phyloP scores from a whole-genome alignment of 1,284 basidiomycete species.

The Ustilago tritici region DNA sequence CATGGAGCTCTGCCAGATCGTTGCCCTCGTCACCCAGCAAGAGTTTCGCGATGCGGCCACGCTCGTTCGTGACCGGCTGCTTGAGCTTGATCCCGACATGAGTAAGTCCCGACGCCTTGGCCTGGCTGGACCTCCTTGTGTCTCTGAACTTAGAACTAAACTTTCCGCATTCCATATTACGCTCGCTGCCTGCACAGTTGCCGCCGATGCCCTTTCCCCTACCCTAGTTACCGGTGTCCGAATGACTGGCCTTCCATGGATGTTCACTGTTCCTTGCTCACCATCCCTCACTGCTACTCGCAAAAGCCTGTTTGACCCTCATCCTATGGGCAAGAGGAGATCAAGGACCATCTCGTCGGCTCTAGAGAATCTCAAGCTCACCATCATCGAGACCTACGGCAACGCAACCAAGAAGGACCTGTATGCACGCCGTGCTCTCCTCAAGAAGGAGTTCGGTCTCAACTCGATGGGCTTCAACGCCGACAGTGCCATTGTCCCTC shows the following conservation, averaged over 20 bases:
- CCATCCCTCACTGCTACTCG: constrained; percentile 42
- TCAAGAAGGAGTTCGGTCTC: constrained; percentile 37
- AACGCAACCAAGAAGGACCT: constrained; percentile 38
- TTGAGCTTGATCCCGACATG: constrained; percentile 51
- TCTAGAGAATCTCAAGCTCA: constrained; percentile 42
- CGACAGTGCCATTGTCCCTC: constrained; percentile 38
- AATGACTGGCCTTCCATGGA: constrained; percentile 51
- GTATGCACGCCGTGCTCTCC: constrained; percentile 24
- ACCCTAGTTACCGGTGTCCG: constrained; percentile 55
- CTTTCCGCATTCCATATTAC: neutral
- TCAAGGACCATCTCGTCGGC: constrained; percentile 18
- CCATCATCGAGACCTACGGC: constrained; percentile 28
- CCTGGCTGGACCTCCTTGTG: neutral
- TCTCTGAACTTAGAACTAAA: too few species aligned
- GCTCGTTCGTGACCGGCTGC: constrained; percentile 36
- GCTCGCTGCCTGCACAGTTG: constrained; percentile 17
- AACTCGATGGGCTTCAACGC: constrained; percentile 42
- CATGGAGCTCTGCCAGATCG: constrained; percentile 31
- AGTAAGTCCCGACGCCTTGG: constrained; percentile 12
- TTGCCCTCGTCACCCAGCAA: constrained; percentile 23
- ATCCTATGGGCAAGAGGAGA: constrained; percentile 51
- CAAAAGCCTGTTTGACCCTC: constrained; percentile 36
- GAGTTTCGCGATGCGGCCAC: constrained; percentile 44
- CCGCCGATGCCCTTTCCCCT: constrained; percentile 58
- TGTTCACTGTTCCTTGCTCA: constrained; percentile 53